phyloP scores from a whole-genome alignment of 108 stramenopile species.

The Cyclotella atomus region DNA sequence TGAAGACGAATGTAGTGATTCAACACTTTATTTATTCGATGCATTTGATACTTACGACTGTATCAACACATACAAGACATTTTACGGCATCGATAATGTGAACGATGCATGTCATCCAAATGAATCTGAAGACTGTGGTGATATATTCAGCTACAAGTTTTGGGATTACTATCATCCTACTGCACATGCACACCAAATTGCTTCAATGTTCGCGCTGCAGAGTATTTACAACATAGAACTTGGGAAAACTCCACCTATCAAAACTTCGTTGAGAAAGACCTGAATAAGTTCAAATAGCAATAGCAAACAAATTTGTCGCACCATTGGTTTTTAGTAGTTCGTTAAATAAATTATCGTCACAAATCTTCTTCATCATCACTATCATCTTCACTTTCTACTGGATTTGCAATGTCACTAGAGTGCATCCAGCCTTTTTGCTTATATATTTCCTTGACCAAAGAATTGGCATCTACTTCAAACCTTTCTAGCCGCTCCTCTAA shows the following conservation, averaged over 20 bases:
- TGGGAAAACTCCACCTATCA: neutral
- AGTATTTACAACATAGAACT: conserved; percentile 4
- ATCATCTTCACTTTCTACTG: conserved; percentile 17
- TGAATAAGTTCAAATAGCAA: no score
- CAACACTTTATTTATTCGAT: conserved; percentile 14
- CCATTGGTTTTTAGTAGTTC: no score
- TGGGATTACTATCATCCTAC: conserved; percentile 32
- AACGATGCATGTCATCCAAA: conserved; percentile 19
- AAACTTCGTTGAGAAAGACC: neutral
- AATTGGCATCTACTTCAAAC: conserved; percentile 43
- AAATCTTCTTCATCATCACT: conserved; percentile 52
- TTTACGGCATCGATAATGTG: conserved; percentile 9
- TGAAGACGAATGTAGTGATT: neutral
- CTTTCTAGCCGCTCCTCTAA: conserved; percentile 54
- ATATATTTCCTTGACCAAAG: conserved; percentile 46
- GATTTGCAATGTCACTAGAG: conserved; percentile 25
- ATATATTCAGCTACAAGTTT: conserved; percentile 11
- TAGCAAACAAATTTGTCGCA: no score
- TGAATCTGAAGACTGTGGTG: conserved; percentile 6
- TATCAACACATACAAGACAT: neutral
- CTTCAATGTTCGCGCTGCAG: conserved; percentile 18
- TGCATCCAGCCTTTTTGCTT: conserved; percentile 44
- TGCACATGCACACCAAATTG: conserved; percentile 15
- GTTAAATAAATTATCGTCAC: conserved; percentile 22
- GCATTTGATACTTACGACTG: conserved; percentile 9